Evolutionary conservation across 345 rosid species (phyloP).

Genomic region (Raphanus sativus): DNA sequence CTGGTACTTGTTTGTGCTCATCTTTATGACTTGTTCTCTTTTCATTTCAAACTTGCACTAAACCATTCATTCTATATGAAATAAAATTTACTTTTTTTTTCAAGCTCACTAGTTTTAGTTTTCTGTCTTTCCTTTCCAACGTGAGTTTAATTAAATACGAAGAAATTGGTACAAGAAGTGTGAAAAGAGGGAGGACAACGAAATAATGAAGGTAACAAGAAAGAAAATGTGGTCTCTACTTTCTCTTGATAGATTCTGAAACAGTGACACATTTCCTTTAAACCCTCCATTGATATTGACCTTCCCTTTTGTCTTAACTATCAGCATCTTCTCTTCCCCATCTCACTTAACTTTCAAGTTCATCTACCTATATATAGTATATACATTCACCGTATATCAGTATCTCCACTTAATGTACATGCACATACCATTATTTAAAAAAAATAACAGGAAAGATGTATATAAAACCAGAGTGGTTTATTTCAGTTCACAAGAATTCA

Average conservation of each 20-base stretch:
- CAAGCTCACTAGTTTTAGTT: neutral
- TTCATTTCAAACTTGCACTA: slow-evolving; percentile 7
- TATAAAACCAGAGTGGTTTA: neutral
- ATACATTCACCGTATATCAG: neutral
- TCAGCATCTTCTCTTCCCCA: slow-evolving; percentile 28
- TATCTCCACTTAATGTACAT: neutral
- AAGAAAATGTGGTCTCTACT: slow-evolving; percentile 35
- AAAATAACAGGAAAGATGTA: neutral
- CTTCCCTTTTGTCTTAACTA: neutral
- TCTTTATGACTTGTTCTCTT: slow-evolving; percentile 33
- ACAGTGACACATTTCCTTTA: slow-evolving; percentile 23
- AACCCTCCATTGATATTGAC: slow-evolving; percentile 24
- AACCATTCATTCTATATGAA: slow-evolving; percentile 1
- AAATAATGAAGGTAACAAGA: slow-evolving; percentile 35
- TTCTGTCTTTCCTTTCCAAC: neutral
- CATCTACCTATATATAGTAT: neutral
- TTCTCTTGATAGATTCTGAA: slow-evolving; percentile 25
- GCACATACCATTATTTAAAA: neutral
- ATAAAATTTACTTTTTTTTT: neutral
- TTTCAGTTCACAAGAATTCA: neutral
- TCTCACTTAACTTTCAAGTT: slow-evolving; percentile 4
- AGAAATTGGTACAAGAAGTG: slow-evolving; percentile 11
- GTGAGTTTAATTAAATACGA: neutral
- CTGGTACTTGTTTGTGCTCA: slow-evolving; percentile 36
- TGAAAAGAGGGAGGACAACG: slow-evolving; percentile 10